These are phyloP conservation scores for Cryomyces antarcticus DNA, from an alignment of 495 filamentous ascomycete genomes.

Conservation along the genomic window DNA sequence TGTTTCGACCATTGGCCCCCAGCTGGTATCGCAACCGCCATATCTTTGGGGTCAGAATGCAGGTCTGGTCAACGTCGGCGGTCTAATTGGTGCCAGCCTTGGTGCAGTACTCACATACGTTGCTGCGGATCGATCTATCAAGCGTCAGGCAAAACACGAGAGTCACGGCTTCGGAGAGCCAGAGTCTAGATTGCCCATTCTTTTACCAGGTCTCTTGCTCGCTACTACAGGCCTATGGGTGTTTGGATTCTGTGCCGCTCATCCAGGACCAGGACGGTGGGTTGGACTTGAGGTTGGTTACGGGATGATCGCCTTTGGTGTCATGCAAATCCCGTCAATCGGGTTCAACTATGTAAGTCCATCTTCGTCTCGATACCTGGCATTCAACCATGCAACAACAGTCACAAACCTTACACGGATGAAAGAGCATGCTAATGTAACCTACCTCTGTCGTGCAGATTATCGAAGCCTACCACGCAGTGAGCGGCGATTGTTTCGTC, in stretches of 20 bases:
- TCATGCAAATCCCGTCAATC: slow-evolving; percentile 15
- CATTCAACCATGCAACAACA: neutral
- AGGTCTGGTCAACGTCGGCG: slow-evolving; percentile 10
- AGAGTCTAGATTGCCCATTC: slow-evolving; percentile 9
- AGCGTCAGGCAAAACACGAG: slow-evolving; percentile 7
- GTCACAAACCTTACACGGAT: no score
- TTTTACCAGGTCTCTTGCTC: slow-evolving; percentile 11
- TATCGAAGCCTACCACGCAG: slow-evolving; percentile 13
- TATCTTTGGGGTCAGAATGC: slow-evolving; percentile 14
- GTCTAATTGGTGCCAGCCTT: slow-evolving; percentile 8
- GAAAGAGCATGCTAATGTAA: neutral
- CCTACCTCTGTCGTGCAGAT: slow-evolving; percentile 1
- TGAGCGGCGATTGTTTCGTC: slow-evolving; percentile 15
- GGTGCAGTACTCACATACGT: slow-evolving; percentile 11
- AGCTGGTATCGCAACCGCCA: slow-evolving; percentile 11
- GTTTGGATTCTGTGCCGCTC: slow-evolving; percentile 12
- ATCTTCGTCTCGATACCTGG: neutral
- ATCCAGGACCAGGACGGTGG: slow-evolving; percentile 10
- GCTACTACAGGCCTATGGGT: slow-evolving; percentile 10
- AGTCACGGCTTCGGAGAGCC: slow-evolving; percentile 12
- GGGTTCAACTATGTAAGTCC: slow-evolving; percentile 15
- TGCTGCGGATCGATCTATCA: slow-evolving; percentile 7
- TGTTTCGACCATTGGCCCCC: slow-evolving; percentile 9
- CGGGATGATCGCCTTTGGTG: slow-evolving; percentile 12
- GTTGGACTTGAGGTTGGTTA: slow-evolving; percentile 11